phyloP scores from a whole-genome alignment of 306 rosid species.

The Pyrus bretschneideri region DNA sequence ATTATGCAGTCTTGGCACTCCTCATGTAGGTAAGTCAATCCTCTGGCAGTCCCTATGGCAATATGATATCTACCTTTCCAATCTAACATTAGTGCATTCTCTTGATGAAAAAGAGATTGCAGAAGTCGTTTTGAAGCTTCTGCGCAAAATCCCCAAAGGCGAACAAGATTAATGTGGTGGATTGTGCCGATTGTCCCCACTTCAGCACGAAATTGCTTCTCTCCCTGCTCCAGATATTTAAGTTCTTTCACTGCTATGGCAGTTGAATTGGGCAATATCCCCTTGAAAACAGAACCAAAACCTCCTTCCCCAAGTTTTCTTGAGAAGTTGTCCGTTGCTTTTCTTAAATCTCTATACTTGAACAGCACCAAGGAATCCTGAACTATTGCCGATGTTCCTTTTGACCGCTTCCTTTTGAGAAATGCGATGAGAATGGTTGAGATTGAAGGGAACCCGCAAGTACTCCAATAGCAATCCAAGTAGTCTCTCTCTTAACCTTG shows the following conservation, averaged over 20 bases:
- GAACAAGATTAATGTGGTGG: not conserved
- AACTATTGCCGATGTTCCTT: not conserved
- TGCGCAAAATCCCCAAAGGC: not conserved
- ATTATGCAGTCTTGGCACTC: constrained; percentile 51
- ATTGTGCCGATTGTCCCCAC: not conserved
- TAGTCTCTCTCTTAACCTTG: not conserved
- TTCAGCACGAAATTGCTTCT: not conserved
- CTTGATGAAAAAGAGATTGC: not conserved
- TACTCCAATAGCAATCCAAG: not conserved
- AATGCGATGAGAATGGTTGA: not conserved
- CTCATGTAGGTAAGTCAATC: constrained; percentile 47
- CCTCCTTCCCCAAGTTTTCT: not conserved
- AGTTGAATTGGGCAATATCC: not conserved
- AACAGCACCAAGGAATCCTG: not conserved
- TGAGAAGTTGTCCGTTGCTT: not conserved
- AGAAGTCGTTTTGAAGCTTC: not conserved
- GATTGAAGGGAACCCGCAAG: not conserved
- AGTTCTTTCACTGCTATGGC: not conserved
- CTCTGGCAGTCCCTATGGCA: constrained; percentile 47
- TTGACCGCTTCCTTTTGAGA: not conserved
- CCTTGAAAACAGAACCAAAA: not conserved
- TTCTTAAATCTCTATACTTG: not conserved
- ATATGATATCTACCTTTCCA: constrained; percentile 21
- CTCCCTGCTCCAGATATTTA: not conserved
- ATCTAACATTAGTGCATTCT: not conserved